These are phyloP conservation scores for Ceratocystis huliohia DNA, from an alignment of 2,329 filamentous ascomycete species.

Conservation along the genomic window DNA sequence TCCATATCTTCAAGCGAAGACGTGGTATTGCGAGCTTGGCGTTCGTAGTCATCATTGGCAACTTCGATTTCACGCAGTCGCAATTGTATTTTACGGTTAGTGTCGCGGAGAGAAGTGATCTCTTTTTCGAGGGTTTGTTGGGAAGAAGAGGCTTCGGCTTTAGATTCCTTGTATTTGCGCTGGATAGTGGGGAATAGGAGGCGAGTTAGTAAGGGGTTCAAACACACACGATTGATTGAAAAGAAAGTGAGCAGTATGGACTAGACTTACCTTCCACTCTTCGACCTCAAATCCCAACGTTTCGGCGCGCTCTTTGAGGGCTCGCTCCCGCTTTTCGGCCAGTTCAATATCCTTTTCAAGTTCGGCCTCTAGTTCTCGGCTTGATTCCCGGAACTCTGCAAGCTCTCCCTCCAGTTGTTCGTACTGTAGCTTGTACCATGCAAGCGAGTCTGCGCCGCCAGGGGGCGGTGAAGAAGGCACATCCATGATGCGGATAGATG, in stretches of 20 bases:
- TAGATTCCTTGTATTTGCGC: constrained; percentile 94
- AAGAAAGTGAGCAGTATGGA: neutral
- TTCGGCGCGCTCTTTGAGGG: constrained; percentile 78
- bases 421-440: constrained; percentile 95
- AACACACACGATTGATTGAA: neutral
- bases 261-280: constrained; percentile 80
- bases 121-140: constrained; percentile 88
- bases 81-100: constrained; percentile 68
- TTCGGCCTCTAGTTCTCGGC: constrained; percentile 85
- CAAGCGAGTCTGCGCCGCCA: constrained; percentile 59
- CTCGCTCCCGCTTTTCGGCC: constrained; percentile 82
- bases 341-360: constrained; percentile 93
- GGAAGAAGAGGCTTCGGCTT: constrained; percentile 69
- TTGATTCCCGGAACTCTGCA: constrained; percentile 85
- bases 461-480: constrained; percentile 50
- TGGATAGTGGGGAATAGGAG: constrained; percentile 29
- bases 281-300: constrained; percentile 77
- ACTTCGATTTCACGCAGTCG: constrained; percentile 90
- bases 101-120: constrained; percentile 78
- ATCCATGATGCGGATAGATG: constrained; percentile 38
- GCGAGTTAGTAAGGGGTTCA: constrained; percentile 11
- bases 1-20: constrained; percentile 95
- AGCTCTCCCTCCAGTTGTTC: constrained; percentile 84
- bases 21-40: constrained; percentile 87
- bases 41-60: constrained; percentile 94